Evolutionary conservation across 768 basidiomycete species (phyloP), one percentile per base, ranked within the genome.

Genomic region (Steccherinum ochraceum): DNA sequence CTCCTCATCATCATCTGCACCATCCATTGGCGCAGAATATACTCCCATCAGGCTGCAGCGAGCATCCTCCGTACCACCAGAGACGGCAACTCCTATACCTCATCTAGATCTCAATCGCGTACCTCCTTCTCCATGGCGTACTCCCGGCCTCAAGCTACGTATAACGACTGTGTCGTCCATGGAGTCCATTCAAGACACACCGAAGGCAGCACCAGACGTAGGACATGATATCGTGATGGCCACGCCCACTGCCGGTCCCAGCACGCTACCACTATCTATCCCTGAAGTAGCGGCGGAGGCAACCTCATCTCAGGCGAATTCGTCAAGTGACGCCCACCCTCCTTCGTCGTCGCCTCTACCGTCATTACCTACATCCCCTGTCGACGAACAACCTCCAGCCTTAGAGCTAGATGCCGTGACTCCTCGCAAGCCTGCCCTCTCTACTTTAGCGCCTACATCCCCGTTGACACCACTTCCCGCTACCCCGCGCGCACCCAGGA

Each of bases 101-200:
- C 45, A 52, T 24, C 45, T 58, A n/a, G 55, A 58, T 45, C 52
- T 56, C 35, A 56, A 54, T 45, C 50, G 41, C 21, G 30, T 56
- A 20, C 57, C 59, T 1, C 54, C 56, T 3, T 55, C 56, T 19
- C 56, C 57, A 13, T 54, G 53, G 20, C 48, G 52, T 11, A 56
- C 55, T 23, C 56, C 55, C n/a, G 23, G 26, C 16, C n/a, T 40
- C 2, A 46, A 24, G 40, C 20, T 56, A 27, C 54, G 59, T 13
- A 51, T 58, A 40, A 49, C 56, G 2, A 57, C 59, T 20, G 54
- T 60, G 2, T 56, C 59, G 4, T 56, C 56, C 30, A 43, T 45
- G 16, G 46, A 55, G 13, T 5, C 40, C 2, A 45, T 48, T 16
- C n/a, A n/a, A n/a, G n/a, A n/a, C n/a, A n/a, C n/a, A n/a, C n/a